These are phyloP conservation scores for Solanum habrochaites DNA, from an alignment of 257 asterid species.

Conservation along the genomic window DNA sequence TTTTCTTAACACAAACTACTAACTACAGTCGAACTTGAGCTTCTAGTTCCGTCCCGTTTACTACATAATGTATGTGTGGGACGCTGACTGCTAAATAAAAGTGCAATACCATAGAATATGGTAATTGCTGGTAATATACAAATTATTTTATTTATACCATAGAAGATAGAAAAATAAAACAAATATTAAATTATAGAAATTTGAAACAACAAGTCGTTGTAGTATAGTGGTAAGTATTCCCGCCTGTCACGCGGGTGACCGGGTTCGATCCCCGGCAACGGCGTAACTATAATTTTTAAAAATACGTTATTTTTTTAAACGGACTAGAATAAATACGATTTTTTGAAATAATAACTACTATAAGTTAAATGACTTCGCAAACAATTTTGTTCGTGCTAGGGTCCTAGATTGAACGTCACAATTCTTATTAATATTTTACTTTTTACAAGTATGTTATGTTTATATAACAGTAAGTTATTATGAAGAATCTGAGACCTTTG, in stretches of 20 bases:
- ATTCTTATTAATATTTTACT: not conserved
- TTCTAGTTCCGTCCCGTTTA: not conserved
- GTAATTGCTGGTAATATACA: not conserved
- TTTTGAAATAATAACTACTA: no score
- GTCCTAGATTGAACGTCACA: not conserved
- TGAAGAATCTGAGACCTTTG: not conserved
- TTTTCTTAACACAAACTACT: not conserved
- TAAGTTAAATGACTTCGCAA: not conserved
- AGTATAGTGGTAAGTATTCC: conserved; percentile 97
- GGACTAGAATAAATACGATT: no score
- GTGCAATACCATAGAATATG: not conserved
- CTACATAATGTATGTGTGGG: not conserved
- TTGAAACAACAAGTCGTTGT: conserved; percentile 33
- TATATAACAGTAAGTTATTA: no score
- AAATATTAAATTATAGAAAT: rapidly evolving
- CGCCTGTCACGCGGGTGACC: conserved; percentile 99
- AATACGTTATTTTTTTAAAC: no score
- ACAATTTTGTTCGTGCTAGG: not conserved
- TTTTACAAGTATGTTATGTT: no score
- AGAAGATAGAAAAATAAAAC: rapidly evolving
- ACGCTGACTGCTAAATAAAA: not conserved
- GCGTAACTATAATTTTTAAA: no score
- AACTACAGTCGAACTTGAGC: not conserved
- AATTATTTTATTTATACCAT: not conserved
- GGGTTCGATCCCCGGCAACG: conserved; percentile 99